Conservation (phyloP, 2,329 filamentous ascomycete genomes). For the Macrophomina tecta region DNA sequence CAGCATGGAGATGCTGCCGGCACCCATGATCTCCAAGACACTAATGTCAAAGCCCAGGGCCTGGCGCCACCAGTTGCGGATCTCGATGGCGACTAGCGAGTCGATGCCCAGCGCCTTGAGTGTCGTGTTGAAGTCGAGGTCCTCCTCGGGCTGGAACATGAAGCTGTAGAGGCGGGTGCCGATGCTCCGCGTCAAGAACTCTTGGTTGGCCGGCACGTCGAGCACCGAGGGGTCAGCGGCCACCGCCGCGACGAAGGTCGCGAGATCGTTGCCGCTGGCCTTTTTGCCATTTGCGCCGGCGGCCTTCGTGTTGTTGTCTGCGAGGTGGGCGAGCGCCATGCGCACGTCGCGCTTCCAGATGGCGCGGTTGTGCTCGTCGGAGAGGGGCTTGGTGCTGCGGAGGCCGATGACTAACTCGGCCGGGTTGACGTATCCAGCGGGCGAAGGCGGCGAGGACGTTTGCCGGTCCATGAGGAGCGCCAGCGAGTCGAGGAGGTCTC, state of each 20-base stretch:
- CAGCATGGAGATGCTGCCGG: slow-evolving; percentile 32
- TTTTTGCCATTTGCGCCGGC: background rate
- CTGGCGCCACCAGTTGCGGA: slow-evolving; percentile 48
- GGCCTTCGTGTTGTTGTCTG: background rate
- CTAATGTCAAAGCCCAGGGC: slow-evolving; percentile 39
- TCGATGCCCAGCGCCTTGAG: slow-evolving; percentile 41
- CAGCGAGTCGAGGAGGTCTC: slow-evolving; percentile 21
- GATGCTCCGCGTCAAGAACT: slow-evolving; percentile 34
- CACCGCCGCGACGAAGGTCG: slow-evolving; percentile 27
- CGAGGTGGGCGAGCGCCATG: slow-evolving; percentile 35
- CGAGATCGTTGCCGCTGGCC: slow-evolving; percentile 27
- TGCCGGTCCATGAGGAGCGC: background rate
- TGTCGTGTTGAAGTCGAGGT: slow-evolving; percentile 29
- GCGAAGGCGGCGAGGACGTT: background rate
- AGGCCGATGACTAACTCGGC: slow-evolving; percentile 31
- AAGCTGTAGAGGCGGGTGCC: slow-evolving; percentile 33
- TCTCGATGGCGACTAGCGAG: slow-evolving; percentile 44
- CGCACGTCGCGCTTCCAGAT: slow-evolving; percentile 34
- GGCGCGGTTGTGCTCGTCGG: slow-evolving; percentile 31
- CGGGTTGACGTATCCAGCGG: background rate
- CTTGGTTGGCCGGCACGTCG: slow-evolving; percentile 13
- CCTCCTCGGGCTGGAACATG: slow-evolving; percentile 33
- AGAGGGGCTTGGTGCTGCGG: slow-evolving; percentile 32
- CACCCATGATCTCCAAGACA: slow-evolving; percentile 36
- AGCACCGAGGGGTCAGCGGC: slow-evolving; percentile 31